These are phyloP conservation scores for Neopestalotiopsis clavispora DNA, from an alignment of 2,329 filamentous ascomycete genomes.

Conservation along the genomic window DNA sequence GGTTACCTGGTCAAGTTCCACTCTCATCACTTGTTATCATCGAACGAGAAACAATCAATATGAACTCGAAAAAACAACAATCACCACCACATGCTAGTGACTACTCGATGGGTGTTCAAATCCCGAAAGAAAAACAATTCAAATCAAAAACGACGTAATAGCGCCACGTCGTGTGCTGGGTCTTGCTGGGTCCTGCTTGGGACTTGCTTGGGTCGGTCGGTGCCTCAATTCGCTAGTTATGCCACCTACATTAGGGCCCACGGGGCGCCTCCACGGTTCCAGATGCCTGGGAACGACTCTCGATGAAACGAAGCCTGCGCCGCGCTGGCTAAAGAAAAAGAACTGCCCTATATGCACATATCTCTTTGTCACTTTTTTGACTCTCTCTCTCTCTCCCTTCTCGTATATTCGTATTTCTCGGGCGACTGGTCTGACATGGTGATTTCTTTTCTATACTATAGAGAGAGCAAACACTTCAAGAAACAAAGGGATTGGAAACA, in stretches of 20 bases:
- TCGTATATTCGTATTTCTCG: too few relatives aligned
- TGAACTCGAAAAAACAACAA: neutral
- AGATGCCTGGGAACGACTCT: slow-evolving; percentile 1
- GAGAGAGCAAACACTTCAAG: too few relatives aligned
- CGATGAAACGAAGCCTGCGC: neutral
- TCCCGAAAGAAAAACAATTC: neutral
- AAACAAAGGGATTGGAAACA: too few relatives aligned
- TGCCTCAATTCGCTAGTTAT: neutral
- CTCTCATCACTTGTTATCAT: neutral
- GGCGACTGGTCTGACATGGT: too few relatives aligned
- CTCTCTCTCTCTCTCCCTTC: too few relatives aligned
- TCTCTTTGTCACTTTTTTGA: too few relatives aligned
- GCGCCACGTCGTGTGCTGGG: slow-evolving; percentile 5
- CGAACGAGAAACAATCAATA: neutral
- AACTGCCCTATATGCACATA: neutral
- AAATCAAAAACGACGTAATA: neutral
- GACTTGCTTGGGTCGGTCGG: too few relatives aligned
- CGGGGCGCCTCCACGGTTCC: neutral
- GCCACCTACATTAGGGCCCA: neutral
- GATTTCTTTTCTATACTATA: too few relatives aligned
- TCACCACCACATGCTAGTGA: neutral
- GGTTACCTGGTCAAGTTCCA: neutral
- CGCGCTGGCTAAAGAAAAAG: neutral
- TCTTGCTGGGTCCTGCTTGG: too few relatives aligned
- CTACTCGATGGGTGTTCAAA: neutral